Evolutionary conservation across 352 stramenopile species (phyloP).

Genomic region (Globisporangium alternatum): DNA sequence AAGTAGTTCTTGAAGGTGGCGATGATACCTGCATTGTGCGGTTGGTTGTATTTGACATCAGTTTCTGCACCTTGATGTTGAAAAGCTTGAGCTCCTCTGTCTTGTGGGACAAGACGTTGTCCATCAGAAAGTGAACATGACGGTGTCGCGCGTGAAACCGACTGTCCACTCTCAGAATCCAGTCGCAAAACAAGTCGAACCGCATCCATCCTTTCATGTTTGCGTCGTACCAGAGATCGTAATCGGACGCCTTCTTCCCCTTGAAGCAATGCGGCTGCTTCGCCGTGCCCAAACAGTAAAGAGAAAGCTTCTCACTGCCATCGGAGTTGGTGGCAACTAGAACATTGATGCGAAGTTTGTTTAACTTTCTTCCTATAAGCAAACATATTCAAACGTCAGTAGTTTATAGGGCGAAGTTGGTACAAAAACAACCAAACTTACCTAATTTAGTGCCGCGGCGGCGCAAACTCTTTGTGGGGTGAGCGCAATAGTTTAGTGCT

Average conservation of each 20-base stretch:
- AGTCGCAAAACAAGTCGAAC: neutral
- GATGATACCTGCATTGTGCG: neutral
- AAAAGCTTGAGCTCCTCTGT: neutral
- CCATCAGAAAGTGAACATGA: neutral
- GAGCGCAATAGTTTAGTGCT: slow-evolving; percentile 1
- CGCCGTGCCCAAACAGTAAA: neutral
- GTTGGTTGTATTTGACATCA: neutral
- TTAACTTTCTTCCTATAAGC: neutral
- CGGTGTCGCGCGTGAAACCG: neutral
- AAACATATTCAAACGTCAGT: too few relatives aligned
- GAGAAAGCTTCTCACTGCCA: neutral
- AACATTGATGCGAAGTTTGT: neutral
- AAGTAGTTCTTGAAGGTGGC: neutral
- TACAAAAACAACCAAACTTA: neutral
- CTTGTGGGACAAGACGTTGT: slow-evolving; percentile 5
- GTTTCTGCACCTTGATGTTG: slow-evolving; percentile 1
- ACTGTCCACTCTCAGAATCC: neutral
- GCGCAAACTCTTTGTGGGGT: neutral
- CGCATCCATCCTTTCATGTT: slow-evolving; percentile 2
- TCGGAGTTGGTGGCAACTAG: neutral
- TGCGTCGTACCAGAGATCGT: neutral
- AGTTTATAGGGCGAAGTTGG: neutral
- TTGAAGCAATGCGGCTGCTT: neutral
- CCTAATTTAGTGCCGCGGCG: neutral
- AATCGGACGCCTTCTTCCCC: neutral